Base-by-base conservation (phyloP, 75 land plant genomes). In the Sequoiadendron giganteum region DNA sequence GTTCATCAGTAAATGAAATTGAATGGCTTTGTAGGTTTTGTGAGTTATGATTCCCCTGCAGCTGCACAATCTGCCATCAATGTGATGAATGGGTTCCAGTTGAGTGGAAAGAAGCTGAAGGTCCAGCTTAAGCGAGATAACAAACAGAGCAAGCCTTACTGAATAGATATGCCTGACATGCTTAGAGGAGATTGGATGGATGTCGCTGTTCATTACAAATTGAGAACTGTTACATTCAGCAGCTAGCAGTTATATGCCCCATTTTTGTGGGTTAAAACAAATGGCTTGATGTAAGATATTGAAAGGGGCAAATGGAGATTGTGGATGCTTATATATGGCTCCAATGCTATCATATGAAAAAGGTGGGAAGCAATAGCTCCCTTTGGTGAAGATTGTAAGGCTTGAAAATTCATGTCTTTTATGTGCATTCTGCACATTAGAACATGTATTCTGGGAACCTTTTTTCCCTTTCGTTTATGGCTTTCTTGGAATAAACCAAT, bases 91-190 rank as follows among this genome's bases (percentile, higher is more conserved):
- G 99, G 99, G 19, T 93, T 77, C 79, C 97, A 95, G 90, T 86
- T 98, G 79, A 93, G 98, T 86, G 95, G 95, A 83, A 98, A 98
- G 90, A 95, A 96, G 90, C 90, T 98, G 90, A 96, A 98, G 84
- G 99, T 98, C 85, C 97, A 98, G 88, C 95, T 94, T 21, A 98
- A 98, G 88, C 92, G 96, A 89, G 99, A 98, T 84, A 96, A 96
- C 86, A 96, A 97, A 78, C 95, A 93, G 81, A 95, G 89, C 76
- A 96, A 95, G 86, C 93, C 96, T 78, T 97, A 95, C 77, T 96
- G 87, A 92, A 8, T 21, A 47, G 10, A 34, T 13, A 38, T 36
- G 21, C 21, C 34, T 21, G 5, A 55, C 86, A 55, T 85, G 56
- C 65, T 2, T 55, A 52, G 39, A 7, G 58, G 65, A 54, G 86